These are phyloP conservation scores for slime mould (Dictyostelium discoideum) DNA, from an alignment of 78 protist species.

Conservation along the genomic window DNA sequence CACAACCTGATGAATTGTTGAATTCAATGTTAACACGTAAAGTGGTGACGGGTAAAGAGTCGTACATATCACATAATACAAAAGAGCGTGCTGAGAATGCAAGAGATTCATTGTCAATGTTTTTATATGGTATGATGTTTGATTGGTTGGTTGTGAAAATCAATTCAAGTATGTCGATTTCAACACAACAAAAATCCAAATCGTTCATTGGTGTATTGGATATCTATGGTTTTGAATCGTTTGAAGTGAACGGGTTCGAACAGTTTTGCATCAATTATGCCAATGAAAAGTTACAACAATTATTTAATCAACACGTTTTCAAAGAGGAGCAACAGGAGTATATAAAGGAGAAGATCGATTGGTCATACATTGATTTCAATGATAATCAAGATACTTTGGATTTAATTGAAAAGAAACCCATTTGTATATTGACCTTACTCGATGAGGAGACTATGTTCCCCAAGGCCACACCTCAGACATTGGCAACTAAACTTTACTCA, in stretches of 20 bases:
- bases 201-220: constrained; percentile 94
- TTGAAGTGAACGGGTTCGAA: constrained; percentile 92
- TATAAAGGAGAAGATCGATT: constrained; percentile 88
- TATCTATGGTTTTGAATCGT: constrained; percentile 98
- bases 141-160: constrained; percentile 85
- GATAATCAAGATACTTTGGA: constrained; percentile 92
- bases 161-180: constrained; percentile 40
- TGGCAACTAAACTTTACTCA: constrained; percentile 68
- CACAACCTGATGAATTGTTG: constrained; percentile 13
- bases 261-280: constrained; percentile 95
- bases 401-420: constrained; percentile 84
- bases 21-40: constrained; percentile 58
- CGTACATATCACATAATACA: constrained; percentile 8
- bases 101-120: constrained; percentile 77
- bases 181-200: background rate
- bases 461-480: constrained; percentile 82
- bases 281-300: constrained; percentile 95
- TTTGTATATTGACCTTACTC: constrained; percentile 89
- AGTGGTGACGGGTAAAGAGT: constrained; percentile 67
- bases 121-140: constrained; percentile 62
- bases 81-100: constrained; percentile 81
- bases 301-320: constrained; percentile 88
- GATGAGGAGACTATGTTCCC: constrained; percentile 94
- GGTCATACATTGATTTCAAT: constrained; percentile 88
- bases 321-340: constrained; percentile 91